Evolutionary conservation across 2,329 filamentous ascomycete genomes (phyloP), one percentile per base, ranked within the genome.

Genomic region (Scedosporium minutisporum): DNA sequence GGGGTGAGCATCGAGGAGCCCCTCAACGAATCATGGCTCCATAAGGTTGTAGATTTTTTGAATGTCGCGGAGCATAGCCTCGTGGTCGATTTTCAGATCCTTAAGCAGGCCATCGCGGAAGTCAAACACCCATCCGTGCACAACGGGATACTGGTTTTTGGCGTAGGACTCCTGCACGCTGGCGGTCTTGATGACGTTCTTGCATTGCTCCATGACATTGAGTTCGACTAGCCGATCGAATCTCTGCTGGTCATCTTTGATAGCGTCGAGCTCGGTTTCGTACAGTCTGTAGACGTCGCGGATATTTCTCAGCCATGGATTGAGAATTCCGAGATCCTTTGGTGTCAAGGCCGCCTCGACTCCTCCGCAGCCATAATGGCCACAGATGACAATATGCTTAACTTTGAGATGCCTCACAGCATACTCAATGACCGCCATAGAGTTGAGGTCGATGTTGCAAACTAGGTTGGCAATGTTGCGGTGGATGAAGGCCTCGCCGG

Each of bases 381-480:
- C 88, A 74, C 88, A 91, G 63, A 91, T 86, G 67, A 91, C 81
- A 68, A 91, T 89, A 79, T 91, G 88, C 79, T 91, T 91, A 72
- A 91, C 88, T 72, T 89, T 82, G 48, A 96, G 82, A 74, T 93
- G 86, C 69, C 83, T 80, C 66, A 96, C 91, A 66, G 91, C 90
- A 73, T 92, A 97, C 72, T 95, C 87, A 75, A 96, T 90, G 69
- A 96, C 91, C 72, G 84, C 84, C 73, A 90, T 87, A 59, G 87
- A 86, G 74, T 87, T 92, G 70, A 96, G 82, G 72, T 97, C 93
- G 66, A 86, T 87, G 71, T 87, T 85, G 76, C 86, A 86, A 63
- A 96, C 82, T 67, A 96, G 82, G 80, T 96, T 96, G 77, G 91
- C 92, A 74, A 96, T 96, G 79, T 97, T 96, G 76, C 93, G 90